Evolutionary conservation across 1,139 yeast genomes (phyloP), one percentile per base, ranked within the genome.

Genomic region (Maudiozyma humilis): DNA sequence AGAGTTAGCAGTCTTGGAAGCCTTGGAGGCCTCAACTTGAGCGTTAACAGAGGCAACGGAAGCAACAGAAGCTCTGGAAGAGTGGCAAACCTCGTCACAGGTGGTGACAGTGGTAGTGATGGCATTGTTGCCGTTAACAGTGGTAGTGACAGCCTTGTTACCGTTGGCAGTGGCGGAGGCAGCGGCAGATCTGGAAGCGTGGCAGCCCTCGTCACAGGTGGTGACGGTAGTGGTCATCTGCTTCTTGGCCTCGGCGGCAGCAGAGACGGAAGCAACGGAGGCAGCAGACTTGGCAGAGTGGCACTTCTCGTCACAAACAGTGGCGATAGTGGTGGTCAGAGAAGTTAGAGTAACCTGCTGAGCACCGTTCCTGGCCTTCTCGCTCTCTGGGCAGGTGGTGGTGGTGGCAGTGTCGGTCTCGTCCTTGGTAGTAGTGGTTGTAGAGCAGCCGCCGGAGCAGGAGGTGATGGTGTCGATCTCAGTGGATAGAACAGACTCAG

Each of bases 121-220:
- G 14, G 19, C 14, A 15, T 35, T 17, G 4, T 17, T 35, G 38
- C 14, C n/a, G n/a, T n/a, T n/a, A n/a, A n/a, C n/a, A 8, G 41
- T 38, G 12, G 40, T 38, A 17, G 40, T 18, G 13, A 16, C 17
- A 7, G 10, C n/a, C 27, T 38, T 30, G 2, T 38, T 29, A 15
- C 17, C 14, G 14, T 29, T 18, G 12, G 36, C 29, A 23, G 39
- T 36, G 29, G 16, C 39, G 27, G 39, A 25, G 19, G 32, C 39
- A 25, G 39, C n/a, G 14, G 39, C 39, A n/a, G 31, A 39, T 18
- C 44, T 41, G 29, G 47, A 44, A 35, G 25, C 15, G 13, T 38
- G 32, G 18, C 43, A 36, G 27, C n/a, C 27, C 17, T 36, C 39
- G 27, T 36, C 39, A 36, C 39, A 36, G 15, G 39, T 25, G 13